Conservation (phyloP, 495 filamentous ascomycete species). For the Penicillium bialowiezense region DNA sequence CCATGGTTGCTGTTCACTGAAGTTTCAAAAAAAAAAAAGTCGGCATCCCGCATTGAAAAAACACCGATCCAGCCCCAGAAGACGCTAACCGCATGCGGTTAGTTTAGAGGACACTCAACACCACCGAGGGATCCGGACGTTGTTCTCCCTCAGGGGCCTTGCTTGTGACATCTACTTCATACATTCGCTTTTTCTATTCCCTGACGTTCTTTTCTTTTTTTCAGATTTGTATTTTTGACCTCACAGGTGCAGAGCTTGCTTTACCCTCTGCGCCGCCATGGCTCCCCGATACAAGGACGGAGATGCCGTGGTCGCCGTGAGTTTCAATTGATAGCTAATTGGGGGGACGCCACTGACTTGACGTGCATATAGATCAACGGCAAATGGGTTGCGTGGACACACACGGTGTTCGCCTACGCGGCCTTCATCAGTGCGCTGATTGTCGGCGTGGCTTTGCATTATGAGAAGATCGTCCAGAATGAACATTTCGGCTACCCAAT, state of each 20-base stretch:
- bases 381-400: conserved; percentile 86
- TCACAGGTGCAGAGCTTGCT: conserved; percentile 20
- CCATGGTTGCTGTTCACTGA: conserved; percentile 53
- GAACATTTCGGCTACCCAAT: conserved; percentile 95
- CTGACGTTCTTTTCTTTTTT: conserved; percentile 37
- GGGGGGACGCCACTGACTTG: conserved; percentile 11
- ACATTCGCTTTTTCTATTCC: conserved; percentile 17
- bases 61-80: conserved; percentile 14
- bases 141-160: conserved; percentile 38
- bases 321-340: conserved; percentile 18
- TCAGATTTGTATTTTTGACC: conserved; percentile 16
- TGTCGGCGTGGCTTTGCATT: conserved; percentile 83
- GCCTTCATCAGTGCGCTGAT: conserved; percentile 90
- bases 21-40: conserved; percentile 29
- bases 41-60: conserved; percentile 37
- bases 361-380: conserved; percentile 63
- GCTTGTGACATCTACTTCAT: conserved; percentile 15
- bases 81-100: conserved; percentile 19
- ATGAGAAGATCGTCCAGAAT: conserved; percentile 96
- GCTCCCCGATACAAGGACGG: conserved; percentile 86
- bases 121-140: conserved; percentile 23
- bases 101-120: conserved; percentile 20
- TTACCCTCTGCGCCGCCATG: conserved; percentile 51
- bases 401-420: conserved; percentile 81
- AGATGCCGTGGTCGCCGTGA: conserved; percentile 71